Conservation (phyloP, 805 yeast genomes). For the Yarrowia osloensis region DNA sequence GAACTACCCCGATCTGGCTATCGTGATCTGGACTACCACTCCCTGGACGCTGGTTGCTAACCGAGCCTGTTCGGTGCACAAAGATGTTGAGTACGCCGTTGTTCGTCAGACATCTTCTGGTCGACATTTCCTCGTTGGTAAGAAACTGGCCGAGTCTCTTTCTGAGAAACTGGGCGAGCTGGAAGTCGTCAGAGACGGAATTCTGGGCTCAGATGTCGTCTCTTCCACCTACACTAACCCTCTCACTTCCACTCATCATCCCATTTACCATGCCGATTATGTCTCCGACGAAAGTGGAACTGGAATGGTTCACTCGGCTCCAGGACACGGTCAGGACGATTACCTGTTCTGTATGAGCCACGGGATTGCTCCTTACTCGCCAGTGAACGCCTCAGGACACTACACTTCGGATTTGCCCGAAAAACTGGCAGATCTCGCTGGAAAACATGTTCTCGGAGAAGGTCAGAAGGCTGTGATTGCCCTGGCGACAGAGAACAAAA, state of each 20-base stretch:
- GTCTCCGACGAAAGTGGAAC: constrained; percentile 85
- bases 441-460: constrained; percentile 61
- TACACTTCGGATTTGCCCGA: constrained; percentile 57
- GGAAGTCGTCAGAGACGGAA: constrained; percentile 38
- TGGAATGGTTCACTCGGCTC: constrained; percentile 95
- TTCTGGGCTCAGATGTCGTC: constrained; percentile 48
- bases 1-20: constrained; percentile 27
- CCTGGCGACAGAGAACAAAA: constrained; percentile 46
- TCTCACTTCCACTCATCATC: constrained; percentile 47
- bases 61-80: constrained; percentile 73
- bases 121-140: constrained; percentile 55
- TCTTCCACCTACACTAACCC: constrained; percentile 59
- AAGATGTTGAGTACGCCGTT: constrained; percentile 59
- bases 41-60: constrained; percentile 97
- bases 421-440: constrained; percentile 47
- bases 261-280: constrained; percentile 76
- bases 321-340: constrained; percentile 97
- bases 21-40: constrained; percentile 90
- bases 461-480: constrained; percentile 58
- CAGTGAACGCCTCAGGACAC: constrained; percentile 75
- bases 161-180: constrained; percentile 34
- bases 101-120: constrained; percentile 46
- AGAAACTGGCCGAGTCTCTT: constrained; percentile 49
- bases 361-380: constrained; percentile 64
- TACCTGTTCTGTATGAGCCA: constrained; percentile 65